Evolutionary conservation across 177 flowering plant genomes (phyloP).

Genomic region (Tripterygium wilfordii): DNA sequence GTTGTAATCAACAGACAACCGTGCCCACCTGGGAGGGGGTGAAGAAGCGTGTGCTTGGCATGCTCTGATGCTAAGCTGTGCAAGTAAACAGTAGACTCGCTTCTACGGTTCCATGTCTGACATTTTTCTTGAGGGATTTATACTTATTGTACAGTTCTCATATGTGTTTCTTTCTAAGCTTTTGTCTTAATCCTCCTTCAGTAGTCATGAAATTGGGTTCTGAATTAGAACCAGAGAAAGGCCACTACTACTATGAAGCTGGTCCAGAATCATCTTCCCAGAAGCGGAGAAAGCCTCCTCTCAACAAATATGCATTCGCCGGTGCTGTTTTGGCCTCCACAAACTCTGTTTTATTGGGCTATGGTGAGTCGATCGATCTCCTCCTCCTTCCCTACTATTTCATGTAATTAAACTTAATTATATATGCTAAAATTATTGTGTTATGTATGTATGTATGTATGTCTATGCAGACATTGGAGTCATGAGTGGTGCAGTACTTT

Average conservation of each 20-base stretch:
- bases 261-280: too few species aligned
- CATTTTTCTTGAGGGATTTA: too few species aligned
- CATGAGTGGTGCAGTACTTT: conserved; percentile 89
- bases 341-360: conserved; percentile 74
- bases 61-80: too few species aligned
- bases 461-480: conserved; percentile 73
- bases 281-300: conserved; percentile 10
- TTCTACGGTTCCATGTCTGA: too few species aligned
- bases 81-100: too few species aligned
- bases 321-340: conserved; percentile 74
- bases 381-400: not conserved
- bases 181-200: too few species aligned
- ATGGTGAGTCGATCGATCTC: conserved; percentile 39
- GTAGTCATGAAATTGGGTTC: conserved; percentile 3
- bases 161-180: too few species aligned
- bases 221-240: conserved; percentile 1
- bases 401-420: too few species aligned
- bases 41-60: too few species aligned
- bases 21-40: too few species aligned
- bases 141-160: too few species aligned
- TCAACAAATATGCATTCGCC: conserved; percentile 53
- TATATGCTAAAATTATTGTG: not conserved
- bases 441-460: not conserved
- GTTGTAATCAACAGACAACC: too few species aligned
- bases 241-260: conserved; percentile 3